phyloP scores from a whole-genome alignment of 140 eudicot genomes.

The Ambrosia hybrid region DNA sequence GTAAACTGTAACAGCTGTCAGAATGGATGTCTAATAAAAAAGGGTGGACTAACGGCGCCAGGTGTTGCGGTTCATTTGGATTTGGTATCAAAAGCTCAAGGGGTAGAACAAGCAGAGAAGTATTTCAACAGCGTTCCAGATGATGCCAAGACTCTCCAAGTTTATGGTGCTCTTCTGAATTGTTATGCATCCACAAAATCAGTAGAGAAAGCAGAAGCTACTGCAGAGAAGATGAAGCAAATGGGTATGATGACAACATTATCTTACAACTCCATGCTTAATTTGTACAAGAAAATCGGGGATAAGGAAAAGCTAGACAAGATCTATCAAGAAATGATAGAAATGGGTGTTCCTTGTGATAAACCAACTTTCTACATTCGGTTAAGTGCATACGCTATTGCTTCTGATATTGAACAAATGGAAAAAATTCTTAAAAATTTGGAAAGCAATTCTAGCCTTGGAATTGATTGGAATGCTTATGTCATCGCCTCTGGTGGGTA shows the following conservation, averaged over 20 bases:
- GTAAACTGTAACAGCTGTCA: conserved; percentile 49
- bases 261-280: conserved; percentile 55
- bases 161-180: conserved; percentile 55
- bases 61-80: conserved; percentile 54
- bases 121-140: conserved; percentile 51
- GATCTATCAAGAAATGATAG: conserved; percentile 51
- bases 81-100: conserved; percentile 51
- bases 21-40: conserved; percentile 63
- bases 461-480: conserved; percentile 37
- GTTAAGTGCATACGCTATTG: conserved; percentile 40
- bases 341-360: conserved; percentile 39
- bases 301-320: conserved; percentile 37
- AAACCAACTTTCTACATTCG: conserved; percentile 37
- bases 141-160: conserved; percentile 30
- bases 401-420: conserved; percentile 36
- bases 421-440: conserved; percentile 36
- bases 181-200: conserved; percentile 41
- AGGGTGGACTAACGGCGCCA: conserved; percentile 8
- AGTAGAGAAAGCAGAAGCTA: conserved; percentile 59
- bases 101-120: conserved; percentile 58
- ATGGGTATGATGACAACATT: conserved; percentile 40
- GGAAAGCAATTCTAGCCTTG: conserved; percentile 34
- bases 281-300: conserved; percentile 37
- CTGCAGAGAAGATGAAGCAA: conserved; percentile 45
- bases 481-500: conserved; percentile 44